phyloP scores from a whole-genome alignment of 2,329 filamentous ascomycete species.

The Trichoderma polysporum region DNA sequence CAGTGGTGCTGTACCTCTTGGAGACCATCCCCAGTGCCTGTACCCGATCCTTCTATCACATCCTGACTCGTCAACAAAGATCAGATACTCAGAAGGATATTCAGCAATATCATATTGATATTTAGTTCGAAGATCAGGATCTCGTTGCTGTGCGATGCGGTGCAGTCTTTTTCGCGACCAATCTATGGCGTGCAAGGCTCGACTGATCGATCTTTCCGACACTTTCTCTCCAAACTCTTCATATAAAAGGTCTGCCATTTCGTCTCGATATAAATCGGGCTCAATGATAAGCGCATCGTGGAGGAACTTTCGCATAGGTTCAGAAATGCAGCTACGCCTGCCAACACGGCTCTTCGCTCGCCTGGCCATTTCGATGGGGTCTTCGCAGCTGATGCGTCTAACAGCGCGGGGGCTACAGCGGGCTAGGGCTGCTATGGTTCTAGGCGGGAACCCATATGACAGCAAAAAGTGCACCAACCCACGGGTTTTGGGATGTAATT shows the following conservation, averaged over 20 bases:
- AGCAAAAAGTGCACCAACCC: neutral
- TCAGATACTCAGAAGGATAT: constrained; percentile 34
- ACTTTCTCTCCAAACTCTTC: constrained; percentile 13
- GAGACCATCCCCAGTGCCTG: constrained; percentile 37
- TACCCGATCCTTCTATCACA: constrained; percentile 36
- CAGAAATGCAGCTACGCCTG: constrained; percentile 27
- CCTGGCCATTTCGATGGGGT: neutral
- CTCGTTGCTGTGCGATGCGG: constrained; percentile 33
- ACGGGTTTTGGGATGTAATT: neutral
- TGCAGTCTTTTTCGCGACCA: constrained; percentile 35
- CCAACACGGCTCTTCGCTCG: constrained; percentile 18
- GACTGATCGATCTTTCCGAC: constrained; percentile 26
- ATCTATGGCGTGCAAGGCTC: constrained; percentile 25
- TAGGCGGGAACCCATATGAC: neutral
- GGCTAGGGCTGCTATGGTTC: neutral
- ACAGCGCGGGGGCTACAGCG: neutral
- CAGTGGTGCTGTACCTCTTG: constrained; percentile 29
- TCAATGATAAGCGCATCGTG: constrained; percentile 29
- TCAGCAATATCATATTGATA: constrained; percentile 37
- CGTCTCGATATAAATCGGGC: constrained; percentile 28
- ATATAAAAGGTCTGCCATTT: constrained; percentile 27
- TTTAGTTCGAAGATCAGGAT: constrained; percentile 35
- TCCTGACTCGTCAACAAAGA: constrained; percentile 39
- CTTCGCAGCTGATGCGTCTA: neutral
- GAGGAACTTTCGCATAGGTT: constrained; percentile 28